Conservation (phyloP, 257 asterid species). For the Ligustrum vulgare region DNA sequence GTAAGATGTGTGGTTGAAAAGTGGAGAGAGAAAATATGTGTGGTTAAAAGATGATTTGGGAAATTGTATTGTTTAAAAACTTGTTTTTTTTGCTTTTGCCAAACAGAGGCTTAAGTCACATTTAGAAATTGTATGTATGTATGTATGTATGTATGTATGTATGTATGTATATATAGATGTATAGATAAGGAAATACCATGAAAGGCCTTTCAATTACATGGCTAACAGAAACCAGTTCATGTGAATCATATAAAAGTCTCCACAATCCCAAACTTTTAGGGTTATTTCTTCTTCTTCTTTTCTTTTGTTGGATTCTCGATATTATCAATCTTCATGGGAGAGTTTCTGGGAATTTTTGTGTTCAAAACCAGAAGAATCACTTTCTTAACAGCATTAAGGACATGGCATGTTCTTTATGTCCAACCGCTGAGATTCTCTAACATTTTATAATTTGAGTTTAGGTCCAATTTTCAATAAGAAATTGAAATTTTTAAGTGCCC, state of each 20-base stretch:
- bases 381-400: not conserved
- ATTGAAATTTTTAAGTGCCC: not conserved
- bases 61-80: no score
- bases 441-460: not conserved
- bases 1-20: no score
- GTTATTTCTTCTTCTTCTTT: not conserved
- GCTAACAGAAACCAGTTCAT: conserved; percentile 32
- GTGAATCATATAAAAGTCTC: conserved; percentile 42
- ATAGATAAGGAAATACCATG: conserved; percentile 44
- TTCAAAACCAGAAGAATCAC: not conserved
- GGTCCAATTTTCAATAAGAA: no score
- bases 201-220: conserved; percentile 35
- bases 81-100: no score
- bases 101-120: no score
- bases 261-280: conserved; percentile 37
- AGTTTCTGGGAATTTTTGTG: no score
- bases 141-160: no score
- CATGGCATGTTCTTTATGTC: not conserved
- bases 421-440: not conserved
- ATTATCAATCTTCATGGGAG: not conserved
- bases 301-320: not conserved
- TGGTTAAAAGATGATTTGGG: no score
- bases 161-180: no score
- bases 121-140: no score
- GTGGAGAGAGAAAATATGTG: no score